Conservation (phyloP, 169 alveolate genomes). For the Eimeria praecox region DNA sequence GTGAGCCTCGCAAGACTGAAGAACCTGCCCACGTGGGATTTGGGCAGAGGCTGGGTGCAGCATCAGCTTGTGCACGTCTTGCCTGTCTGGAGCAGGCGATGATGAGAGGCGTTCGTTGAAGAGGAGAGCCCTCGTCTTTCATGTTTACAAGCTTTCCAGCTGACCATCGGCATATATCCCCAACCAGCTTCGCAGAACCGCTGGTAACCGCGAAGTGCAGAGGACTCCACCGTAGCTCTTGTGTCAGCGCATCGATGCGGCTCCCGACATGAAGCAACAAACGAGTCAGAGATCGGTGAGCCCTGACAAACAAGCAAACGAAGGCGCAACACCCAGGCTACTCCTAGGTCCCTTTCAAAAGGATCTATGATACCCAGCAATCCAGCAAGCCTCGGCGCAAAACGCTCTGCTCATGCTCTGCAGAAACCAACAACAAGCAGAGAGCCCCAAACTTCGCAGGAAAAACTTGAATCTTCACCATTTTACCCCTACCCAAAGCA, state of each 20-base stretch:
- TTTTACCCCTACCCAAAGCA: conserved; percentile 39
- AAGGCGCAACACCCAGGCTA: background rate
- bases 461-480: background rate
- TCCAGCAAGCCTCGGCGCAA: background rate
- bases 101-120: conserved; percentile 42
- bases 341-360: no score
- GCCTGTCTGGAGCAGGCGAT: conserved; percentile 60
- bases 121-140: conserved; percentile 14
- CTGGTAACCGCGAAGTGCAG: conserved; percentile 43
- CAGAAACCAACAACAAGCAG: background rate
- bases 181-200: conserved; percentile 9
- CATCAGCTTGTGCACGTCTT: background rate
- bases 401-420: background rate
- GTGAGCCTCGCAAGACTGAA: background rate
- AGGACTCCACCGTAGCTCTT: conserved; percentile 19
- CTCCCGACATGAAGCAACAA: conserved; percentile 37
- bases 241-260: conserved; percentile 40
- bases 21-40: background rate
- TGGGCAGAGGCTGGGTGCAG: background rate
- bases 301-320: background rate
- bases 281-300: conserved; percentile 30
- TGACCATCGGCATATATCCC: conserved; percentile 50
- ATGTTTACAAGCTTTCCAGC: conserved; percentile 10
- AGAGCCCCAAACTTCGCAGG: background rate
- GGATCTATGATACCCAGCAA: background rate